phyloP scores from a whole-genome alignment of 2,329 filamentous ascomycete genomes.

The Botrytis pseudocinerea region DNA sequence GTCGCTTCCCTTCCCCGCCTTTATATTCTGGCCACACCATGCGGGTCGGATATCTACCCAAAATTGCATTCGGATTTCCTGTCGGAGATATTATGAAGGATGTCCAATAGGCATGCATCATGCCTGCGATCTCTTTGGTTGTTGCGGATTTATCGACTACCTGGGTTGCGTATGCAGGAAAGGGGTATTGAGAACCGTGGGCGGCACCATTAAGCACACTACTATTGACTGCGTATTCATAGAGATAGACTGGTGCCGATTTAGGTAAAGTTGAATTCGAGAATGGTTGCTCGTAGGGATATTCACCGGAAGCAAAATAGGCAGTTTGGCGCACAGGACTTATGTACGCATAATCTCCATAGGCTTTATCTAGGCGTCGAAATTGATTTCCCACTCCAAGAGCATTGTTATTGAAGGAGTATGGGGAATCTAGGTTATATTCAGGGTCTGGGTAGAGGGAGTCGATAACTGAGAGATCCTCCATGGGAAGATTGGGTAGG shows the following conservation, averaged over 20 bases:
- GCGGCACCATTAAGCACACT: slow-evolving; percentile 42
- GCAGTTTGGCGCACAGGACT: slow-evolving; percentile 63
- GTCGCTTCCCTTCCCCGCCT: slow-evolving; percentile 30
- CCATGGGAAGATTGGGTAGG: slow-evolving; percentile 55
- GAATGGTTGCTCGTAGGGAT: not conserved
- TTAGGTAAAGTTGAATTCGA: not conserved
- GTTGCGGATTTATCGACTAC: slow-evolving; percentile 22
- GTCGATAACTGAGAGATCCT: slow-evolving; percentile 57
- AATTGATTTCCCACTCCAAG: slow-evolving; percentile 53
- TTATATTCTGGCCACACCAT: slow-evolving; percentile 25
- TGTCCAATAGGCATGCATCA: slow-evolving; percentile 41
- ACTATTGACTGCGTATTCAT: slow-evolving; percentile 57
- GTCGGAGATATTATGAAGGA: slow-evolving; percentile 35
- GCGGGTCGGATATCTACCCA: slow-evolving; percentile 22
- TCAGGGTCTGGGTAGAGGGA: slow-evolving; percentile 62
- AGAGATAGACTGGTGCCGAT: slow-evolving; percentile 51
- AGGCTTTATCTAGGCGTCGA: slow-evolving; percentile 58
- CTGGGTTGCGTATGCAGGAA: slow-evolving; percentile 45
- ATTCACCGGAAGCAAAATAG: slow-evolving; percentile 42
- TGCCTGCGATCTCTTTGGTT: slow-evolving; percentile 30
- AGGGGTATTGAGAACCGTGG: slow-evolving; percentile 48
- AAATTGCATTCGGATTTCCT: slow-evolving; percentile 39
- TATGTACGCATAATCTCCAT: slow-evolving; percentile 65
- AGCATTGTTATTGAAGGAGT: not conserved
- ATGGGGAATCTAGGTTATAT: slow-evolving; percentile 40